Percentiles rank a stretch among this genome's conserved stretches.
Evolutionary conservation across 2,329 filamentous ascomycete species (phyloP).

Genomic region (Ilyonectria sp.): DNA sequence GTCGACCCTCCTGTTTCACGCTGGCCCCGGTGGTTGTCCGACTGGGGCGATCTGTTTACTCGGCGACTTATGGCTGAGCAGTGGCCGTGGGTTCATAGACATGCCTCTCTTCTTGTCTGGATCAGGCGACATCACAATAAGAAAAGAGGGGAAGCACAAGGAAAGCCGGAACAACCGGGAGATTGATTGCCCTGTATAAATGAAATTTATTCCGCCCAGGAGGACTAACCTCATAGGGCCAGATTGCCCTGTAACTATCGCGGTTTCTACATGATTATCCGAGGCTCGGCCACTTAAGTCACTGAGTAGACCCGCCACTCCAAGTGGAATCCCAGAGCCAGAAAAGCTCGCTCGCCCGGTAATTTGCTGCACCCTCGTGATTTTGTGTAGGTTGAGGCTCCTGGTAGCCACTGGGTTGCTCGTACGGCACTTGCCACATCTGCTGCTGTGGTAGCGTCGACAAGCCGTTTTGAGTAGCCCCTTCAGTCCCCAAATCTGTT

Average conservation of each 20-base stretch:
- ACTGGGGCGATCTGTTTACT: no score
- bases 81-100: no score
- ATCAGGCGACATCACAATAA: no score
- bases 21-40: no score
- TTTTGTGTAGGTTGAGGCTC: neutral
- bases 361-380: neutral
- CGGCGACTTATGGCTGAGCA: no score
- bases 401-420: neutral
- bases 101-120: no score
- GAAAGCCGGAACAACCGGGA: neutral
- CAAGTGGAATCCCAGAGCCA: constrained; percentile 32
- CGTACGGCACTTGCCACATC: neutral
- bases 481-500: neutral
- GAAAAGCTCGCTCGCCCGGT: constrained; percentile 15
- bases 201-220: no score
- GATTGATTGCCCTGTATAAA: no score
- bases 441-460: neutral
- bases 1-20: neutral
- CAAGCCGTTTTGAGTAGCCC: neutral
- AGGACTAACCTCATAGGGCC: no score
- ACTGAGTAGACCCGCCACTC: constrained; percentile 6
- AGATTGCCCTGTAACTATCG: neutral
- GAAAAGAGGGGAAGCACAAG: no score
- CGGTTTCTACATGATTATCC: neutral
- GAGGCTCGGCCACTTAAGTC: neutral